phyloP scores from a whole-genome alignment of 2,329 filamentous ascomycete genomes.

The Coleophoma eucalyptorum region DNA sequence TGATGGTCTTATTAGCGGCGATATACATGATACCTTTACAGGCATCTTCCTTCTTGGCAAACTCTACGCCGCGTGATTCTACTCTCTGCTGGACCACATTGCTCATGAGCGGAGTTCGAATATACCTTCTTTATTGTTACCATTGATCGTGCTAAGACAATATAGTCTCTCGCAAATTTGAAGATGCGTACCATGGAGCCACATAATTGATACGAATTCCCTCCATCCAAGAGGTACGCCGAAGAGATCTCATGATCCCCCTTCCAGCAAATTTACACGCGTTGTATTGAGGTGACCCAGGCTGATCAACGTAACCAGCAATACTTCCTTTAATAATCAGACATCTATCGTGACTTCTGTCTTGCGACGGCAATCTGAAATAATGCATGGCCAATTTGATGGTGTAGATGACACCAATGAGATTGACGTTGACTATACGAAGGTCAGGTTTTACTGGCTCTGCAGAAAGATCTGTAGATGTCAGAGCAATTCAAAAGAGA shows the following conservation, averaged over 20 bases:
- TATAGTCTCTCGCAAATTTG: background rate
- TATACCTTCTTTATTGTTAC: background rate
- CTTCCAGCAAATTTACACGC: slow-evolving; percentile 39
- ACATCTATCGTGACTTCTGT: slow-evolving; percentile 35
- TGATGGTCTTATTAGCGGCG: slow-evolving; percentile 27
- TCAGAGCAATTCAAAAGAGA: too few relatives aligned
- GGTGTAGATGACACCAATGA: slow-evolving; percentile 39
- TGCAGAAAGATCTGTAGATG: too few relatives aligned
- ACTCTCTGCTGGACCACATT: background rate
- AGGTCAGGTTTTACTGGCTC: slow-evolving; percentile 35
- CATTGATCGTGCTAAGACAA: too few relatives aligned
- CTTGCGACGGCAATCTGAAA: slow-evolving; percentile 32
- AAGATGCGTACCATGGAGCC: slow-evolving; percentile 36
- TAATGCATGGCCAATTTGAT: slow-evolving; percentile 43
- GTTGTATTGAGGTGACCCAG: slow-evolving; percentile 37
- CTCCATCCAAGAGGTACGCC: slow-evolving; percentile 34
- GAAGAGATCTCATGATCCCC: slow-evolving; percentile 37
- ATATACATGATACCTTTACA: slow-evolving; percentile 30
- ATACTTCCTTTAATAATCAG: slow-evolving; percentile 46
- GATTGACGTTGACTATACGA: slow-evolving; percentile 37
- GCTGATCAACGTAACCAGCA: slow-evolving; percentile 42
- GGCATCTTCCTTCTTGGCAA: slow-evolving; percentile 15
- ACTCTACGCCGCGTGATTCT: background rate
- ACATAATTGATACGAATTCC: slow-evolving; percentile 43
- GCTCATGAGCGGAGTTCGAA: background rate